A percentile compares a stretch with the other conserved stretches of the same genome.
phyloP scores from a whole-genome alignment of 495 filamentous ascomycete species.

The Parmelia sp. region DNA sequence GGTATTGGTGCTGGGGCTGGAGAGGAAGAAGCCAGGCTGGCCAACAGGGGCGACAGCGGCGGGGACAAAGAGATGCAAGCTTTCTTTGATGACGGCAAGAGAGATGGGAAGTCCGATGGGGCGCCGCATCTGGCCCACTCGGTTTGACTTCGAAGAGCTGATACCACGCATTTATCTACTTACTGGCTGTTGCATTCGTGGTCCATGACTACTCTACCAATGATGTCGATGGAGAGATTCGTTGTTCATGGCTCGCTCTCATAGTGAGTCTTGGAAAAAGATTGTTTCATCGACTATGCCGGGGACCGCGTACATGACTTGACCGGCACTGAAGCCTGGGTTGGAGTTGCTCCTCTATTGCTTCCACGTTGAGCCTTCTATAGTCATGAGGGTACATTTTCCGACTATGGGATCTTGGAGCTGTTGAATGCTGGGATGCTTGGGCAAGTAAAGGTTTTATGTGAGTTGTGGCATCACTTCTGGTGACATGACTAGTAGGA shows the following conservation, averaged over 20 bases:
- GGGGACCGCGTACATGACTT: slow-evolving; percentile 29
- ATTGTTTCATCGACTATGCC: slow-evolving; percentile 30
- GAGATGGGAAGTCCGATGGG: slow-evolving; percentile 41
- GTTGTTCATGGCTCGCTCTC: slow-evolving; percentile 21
- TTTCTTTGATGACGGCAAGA: slow-evolving; percentile 43
- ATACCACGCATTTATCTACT: slow-evolving; percentile 20
- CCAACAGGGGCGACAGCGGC: slow-evolving; percentile 34
- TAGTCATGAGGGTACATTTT: slow-evolving; percentile 22
- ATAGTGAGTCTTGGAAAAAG: slow-evolving; percentile 27
- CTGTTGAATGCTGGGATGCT: background rate
- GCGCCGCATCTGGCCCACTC: slow-evolving; percentile 24
- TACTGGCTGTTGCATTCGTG: slow-evolving; percentile 25
- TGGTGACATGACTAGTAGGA: background rate
- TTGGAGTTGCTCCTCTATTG: slow-evolving; percentile 32
- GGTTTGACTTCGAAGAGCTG: slow-evolving; percentile 25
- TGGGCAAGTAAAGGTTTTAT: background rate
- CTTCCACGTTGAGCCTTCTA: slow-evolving; percentile 31
- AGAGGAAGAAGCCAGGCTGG: background rate
- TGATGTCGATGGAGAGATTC: slow-evolving; percentile 13
- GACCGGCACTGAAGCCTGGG: slow-evolving; percentile 29
- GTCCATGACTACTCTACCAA: slow-evolving; percentile 31
- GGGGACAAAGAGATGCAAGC: slow-evolving; percentile 39
- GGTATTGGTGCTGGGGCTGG: background rate
- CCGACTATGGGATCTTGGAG: background rate
- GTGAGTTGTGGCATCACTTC: background rate